Conservation (phyloP, 2,329 filamentous ascomycete genomes). For the Penicillium sp. region DNA sequence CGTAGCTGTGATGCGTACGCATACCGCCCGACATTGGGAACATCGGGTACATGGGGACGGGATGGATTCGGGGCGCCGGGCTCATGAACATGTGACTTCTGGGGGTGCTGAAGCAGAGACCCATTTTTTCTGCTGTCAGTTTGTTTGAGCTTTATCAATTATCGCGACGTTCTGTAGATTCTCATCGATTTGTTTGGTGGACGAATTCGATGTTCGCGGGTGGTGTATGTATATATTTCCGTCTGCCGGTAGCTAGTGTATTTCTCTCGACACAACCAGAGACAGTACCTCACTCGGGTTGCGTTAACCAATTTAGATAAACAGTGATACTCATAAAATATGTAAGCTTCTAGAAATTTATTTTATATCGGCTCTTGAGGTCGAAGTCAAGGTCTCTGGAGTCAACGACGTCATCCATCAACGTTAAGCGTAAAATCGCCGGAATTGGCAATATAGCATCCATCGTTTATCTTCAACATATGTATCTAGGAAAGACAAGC, state of each 20-base stretch:
- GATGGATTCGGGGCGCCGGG: background rate
- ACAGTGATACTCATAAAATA: too few species aligned
- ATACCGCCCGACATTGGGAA: constrained; percentile 4
- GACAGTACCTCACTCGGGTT: too few species aligned
- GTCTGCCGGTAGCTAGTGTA: too few species aligned
- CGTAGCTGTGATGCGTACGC: background rate
- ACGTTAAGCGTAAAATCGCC: background rate
- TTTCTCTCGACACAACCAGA: too few species aligned
- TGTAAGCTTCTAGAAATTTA: too few species aligned
- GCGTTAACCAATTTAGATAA: too few species aligned
- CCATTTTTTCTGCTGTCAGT: background rate
- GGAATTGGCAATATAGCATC: constrained; percentile 3
- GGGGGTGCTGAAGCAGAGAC: constrained; percentile 4
- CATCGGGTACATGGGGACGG: background rate
- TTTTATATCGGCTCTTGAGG: background rate
- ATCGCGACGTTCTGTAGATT: background rate
- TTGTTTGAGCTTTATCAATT: background rate
- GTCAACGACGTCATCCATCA: constrained; percentile 3
- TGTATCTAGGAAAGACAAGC: too few species aligned
- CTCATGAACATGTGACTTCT: background rate
- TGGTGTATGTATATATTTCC: background rate
- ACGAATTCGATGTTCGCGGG: background rate
- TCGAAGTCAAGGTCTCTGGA: background rate
- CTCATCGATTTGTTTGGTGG: background rate
- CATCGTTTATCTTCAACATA: background rate